A percentile compares a stretch with the other conserved stretches of the same genome.
Evolutionary conservation across 192 early-diverging fungal genomes (phyloP).

Genomic region (Backusella australiensis): DNA sequence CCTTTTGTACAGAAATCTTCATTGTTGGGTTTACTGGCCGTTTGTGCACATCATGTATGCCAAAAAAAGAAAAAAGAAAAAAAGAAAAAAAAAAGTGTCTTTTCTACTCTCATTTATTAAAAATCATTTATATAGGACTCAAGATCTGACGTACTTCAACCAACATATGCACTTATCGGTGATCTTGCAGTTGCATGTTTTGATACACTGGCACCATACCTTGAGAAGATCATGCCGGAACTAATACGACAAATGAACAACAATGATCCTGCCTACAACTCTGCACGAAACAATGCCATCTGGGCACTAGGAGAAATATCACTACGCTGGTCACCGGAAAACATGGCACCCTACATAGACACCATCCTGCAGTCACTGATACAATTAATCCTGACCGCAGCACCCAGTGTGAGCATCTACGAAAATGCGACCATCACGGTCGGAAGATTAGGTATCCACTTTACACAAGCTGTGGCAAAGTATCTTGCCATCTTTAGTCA

Average conservation of each 20-base stretch:
- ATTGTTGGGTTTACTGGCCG: constrained; percentile 71
- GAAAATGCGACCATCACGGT: constrained; percentile 98
- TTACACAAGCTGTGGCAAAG: constrained; percentile 76
- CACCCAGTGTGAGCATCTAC: constrained; percentile 59
- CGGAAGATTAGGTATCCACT: constrained; percentile 86
- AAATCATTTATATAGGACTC: not conserved
- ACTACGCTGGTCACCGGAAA: constrained; percentile 69
- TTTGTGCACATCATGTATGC: constrained; percentile 70
- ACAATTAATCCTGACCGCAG: constrained; percentile 62
- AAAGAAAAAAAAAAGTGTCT: not conserved
- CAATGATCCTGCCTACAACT: not conserved
- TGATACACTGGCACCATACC: not conserved
- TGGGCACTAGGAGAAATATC: constrained; percentile 98
- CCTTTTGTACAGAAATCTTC: constrained; percentile 66
- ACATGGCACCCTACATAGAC: constrained; percentile 73
- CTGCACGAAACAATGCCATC: constrained; percentile 93
- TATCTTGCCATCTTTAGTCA: constrained; percentile 78
- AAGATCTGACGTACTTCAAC: constrained; percentile 11
- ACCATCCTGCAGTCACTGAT: constrained; percentile 78
- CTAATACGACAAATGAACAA: not conserved
- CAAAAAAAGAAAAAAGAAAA: not conserved
- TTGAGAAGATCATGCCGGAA: not conserved
- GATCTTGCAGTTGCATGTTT: constrained; percentile 18
- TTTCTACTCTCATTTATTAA: not conserved
- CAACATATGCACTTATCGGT: constrained; percentile 21